Evolutionary conservation across 495 filamentous ascomycete genomes (phyloP).

Genomic region (Glarea lozoyensis): DNA sequence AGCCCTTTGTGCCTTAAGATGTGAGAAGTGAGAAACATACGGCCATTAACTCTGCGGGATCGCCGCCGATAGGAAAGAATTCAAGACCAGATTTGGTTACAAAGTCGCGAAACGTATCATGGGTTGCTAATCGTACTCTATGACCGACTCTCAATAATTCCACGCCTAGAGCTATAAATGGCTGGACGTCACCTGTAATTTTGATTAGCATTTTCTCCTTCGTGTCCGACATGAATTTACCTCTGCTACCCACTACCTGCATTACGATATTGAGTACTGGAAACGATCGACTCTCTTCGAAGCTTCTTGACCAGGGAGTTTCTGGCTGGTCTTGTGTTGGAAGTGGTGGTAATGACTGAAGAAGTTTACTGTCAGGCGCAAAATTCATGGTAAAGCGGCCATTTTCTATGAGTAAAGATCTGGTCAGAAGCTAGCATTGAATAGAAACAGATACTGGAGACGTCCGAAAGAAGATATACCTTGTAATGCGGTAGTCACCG

Average conservation of each 20-base stretch:
- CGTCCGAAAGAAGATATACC: too few relatives aligned
- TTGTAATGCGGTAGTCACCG: too few relatives aligned
- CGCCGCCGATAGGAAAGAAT: slow-evolving; percentile 68
- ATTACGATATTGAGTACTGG: slow-evolving; percentile 8
- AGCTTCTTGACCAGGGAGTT: too few relatives aligned
- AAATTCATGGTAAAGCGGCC: too few relatives aligned
- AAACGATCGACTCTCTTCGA: too few relatives aligned
- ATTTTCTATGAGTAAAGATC: too few relatives aligned
- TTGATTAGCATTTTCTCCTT: not conserved
- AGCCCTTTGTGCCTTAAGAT: slow-evolving; percentile 24
- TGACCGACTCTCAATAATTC: slow-evolving; percentile 50
- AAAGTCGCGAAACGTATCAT: slow-evolving; percentile 55
- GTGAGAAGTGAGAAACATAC: slow-evolving; percentile 45
- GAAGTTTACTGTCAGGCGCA: too few relatives aligned
- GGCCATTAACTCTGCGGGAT: slow-evolving; percentile 32
- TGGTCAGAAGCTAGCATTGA: too few relatives aligned
- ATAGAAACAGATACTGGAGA: too few relatives aligned
- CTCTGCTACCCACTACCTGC: slow-evolving; percentile 3
- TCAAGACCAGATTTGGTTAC: slow-evolving; percentile 55
- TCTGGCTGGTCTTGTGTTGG: too few relatives aligned
- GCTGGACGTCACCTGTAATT: slow-evolving; percentile 54
- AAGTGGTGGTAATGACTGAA: too few relatives aligned
- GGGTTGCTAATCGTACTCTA: slow-evolving; percentile 68
- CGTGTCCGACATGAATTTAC: not conserved
- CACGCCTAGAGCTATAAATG: slow-evolving; percentile 57